These are phyloP conservation scores for Salix udensis DNA, from an alignment of 345 rosid species.

Conservation along the genomic window DNA sequence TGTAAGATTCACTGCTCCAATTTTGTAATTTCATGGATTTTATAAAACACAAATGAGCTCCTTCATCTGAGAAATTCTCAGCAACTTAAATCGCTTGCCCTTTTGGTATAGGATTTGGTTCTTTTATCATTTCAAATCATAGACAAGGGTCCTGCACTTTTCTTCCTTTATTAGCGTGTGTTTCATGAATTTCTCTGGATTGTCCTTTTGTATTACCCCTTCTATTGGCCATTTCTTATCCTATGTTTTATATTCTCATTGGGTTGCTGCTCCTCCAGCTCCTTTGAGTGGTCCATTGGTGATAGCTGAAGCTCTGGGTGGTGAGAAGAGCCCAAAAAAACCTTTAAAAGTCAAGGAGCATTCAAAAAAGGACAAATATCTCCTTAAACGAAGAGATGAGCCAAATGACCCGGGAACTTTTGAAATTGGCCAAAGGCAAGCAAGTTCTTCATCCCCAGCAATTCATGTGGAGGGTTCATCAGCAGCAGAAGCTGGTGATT, in stretches of 20 bases:
- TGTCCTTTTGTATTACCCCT: not conserved
- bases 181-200: not conserved
- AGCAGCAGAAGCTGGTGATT: constrained; percentile 42
- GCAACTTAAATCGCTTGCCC: not conserved
- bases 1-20: not conserved
- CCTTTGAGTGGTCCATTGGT: constrained; percentile 95
- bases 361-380: constrained; percentile 69
- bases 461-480: constrained; percentile 42
- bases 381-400: constrained; percentile 80
- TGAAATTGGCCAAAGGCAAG: constrained; percentile 40
- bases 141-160: not conserved
- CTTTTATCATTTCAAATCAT: not conserved
- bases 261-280: constrained; percentile 48
- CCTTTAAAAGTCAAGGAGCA: constrained; percentile 69
- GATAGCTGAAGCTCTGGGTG: constrained; percentile 74
- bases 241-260: constrained; percentile 11
- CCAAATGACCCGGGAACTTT: constrained; percentile 28
- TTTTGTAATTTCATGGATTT: not conserved
- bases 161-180: not conserved
- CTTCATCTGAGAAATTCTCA: not conserved
- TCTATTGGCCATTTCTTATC: not conserved
- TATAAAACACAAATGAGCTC: not conserved
- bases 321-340: constrained; percentile 56
- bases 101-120: not conserved
- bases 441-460: constrained; percentile 31